A percentile compares a stretch with the other conserved stretches of the same genome.
phyloP scores from a whole-genome alignment of 108 stramenopile species.

The Thalassiosira profunda region DNA sequence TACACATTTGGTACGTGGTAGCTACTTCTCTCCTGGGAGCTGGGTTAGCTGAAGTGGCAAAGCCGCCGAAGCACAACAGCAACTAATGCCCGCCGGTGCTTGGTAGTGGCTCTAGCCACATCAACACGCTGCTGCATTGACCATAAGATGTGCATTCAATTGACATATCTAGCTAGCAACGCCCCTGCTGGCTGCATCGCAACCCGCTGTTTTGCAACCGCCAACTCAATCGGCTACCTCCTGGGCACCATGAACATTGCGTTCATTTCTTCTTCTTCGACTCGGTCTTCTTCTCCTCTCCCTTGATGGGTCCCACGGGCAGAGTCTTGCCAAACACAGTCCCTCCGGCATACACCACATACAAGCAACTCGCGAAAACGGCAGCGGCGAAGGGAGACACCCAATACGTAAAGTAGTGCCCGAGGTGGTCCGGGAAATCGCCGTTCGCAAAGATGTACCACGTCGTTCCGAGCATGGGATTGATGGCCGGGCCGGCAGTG shows the following conservation, averaged over 20 bases:
- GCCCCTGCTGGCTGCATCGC: background rate
- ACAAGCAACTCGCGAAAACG: slow-evolving; percentile 66
- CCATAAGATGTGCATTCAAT: too few relatives aligned
- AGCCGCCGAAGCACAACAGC: too few relatives aligned
- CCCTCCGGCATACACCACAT: slow-evolving; percentile 81
- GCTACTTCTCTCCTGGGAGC: too few relatives aligned
- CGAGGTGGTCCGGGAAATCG: slow-evolving; percentile 57
- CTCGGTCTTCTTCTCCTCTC: slow-evolving; percentile 11
- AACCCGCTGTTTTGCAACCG: background rate
- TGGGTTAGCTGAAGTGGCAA: too few relatives aligned
- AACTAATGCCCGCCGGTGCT: too few relatives aligned
- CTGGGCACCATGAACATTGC: background rate
- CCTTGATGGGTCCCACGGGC: slow-evolving; percentile 81
- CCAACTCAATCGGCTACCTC: background rate
- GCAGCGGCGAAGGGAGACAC: slow-evolving; percentile 68
- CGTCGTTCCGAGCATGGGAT: slow-evolving; percentile 90
- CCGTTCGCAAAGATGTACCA: slow-evolving; percentile 79
- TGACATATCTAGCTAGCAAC: too few relatives aligned
- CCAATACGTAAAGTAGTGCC: slow-evolving; percentile 92
- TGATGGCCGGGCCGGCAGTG: slow-evolving; percentile 88
- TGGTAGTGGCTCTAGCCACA: too few relatives aligned
- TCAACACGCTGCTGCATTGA: too few relatives aligned
- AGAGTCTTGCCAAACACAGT: slow-evolving; percentile 72
- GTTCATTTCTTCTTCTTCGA: slow-evolving; percentile 59
- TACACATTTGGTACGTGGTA: too few relatives aligned